Evolutionary conservation across 805 yeast genomes (phyloP), one percentile per base, ranked within the genome.

Genomic region (Torulaspora microellipsoides): DNA sequence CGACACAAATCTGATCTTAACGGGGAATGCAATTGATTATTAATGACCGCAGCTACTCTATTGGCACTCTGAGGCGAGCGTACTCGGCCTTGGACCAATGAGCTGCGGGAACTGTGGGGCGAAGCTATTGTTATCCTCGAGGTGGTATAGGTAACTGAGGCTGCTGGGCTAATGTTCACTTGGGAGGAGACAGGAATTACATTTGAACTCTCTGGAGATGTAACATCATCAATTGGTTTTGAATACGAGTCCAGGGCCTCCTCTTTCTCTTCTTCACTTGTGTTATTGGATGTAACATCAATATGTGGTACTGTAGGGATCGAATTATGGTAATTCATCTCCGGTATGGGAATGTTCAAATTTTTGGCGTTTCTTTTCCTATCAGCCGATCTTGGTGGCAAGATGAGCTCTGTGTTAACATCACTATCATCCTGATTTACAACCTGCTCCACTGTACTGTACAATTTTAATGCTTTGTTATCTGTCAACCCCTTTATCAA

Each of bases 321-420:
- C 11, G 28, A 15, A 12, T 13, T 9, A 10, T 38, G 31, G 5
- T 12, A 27, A 13, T 11, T 32, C n/a, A 8, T 5, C 7, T 27
- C 31, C 11, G 47, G 52, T 37, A 33, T 43, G 10, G 51, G 47
- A 14, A 52, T 43, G 15, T 39, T 37, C 31, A 51, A 30, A 36
- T 56, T 53, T 20, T 58, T 59, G 8, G 48, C 39, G 27, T 56
- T 50, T 15, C 42, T 50, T 32, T 48, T 49, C 40, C 73, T 64
- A 27, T 69, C 68, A 0, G 67, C 66, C 1, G 75, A 70, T 42
- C 75, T 58, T 27, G 71, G 69, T 8, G 75, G 75, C 13, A 62
- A 53, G 4, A 46, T 51, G 23, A 8, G 33, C 10, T 43, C 38
- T 23, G 25, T 13, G 14, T 11, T 27, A 7, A 25, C 32, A 17